Evolutionary conservation across 2,329 filamentous ascomycete genomes (phyloP).

Genomic region (Cladorrhinum sp.): DNA sequence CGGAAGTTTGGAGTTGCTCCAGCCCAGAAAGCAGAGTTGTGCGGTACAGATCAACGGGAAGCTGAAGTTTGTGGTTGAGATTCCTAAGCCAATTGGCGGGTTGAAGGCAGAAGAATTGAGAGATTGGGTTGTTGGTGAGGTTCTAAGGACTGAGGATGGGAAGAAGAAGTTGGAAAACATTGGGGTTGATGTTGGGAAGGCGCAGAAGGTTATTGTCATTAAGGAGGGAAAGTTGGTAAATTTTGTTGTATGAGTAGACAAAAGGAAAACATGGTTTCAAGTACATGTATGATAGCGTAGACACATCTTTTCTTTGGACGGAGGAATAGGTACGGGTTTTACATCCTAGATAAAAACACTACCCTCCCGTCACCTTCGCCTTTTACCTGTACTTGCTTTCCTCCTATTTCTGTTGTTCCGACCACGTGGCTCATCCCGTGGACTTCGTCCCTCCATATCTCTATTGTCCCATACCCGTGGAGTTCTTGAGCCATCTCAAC

Average conservation of each 20-base stretch:
- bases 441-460: slow-evolving; percentile 66
- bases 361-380: slow-evolving; percentile 49
- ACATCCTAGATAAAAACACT: slow-evolving; percentile 32
- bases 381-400: slow-evolving; percentile 36
- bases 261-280: background rate
- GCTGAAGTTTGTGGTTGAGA: slow-evolving; percentile 63
- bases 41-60: slow-evolving; percentile 82
- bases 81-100: slow-evolving; percentile 49
- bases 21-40: slow-evolving; percentile 51
- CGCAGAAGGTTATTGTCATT: slow-evolving; percentile 66
- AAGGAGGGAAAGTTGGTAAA: slow-evolving; percentile 68
- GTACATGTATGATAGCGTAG: background rate
- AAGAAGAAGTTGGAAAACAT: slow-evolving; percentile 51
- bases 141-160: slow-evolving; percentile 61
- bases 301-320: background rate
- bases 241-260: slow-evolving; percentile 51
- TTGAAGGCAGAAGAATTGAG: slow-evolving; percentile 46
- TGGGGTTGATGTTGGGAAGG: slow-evolving; percentile 44
- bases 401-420: slow-evolving; percentile 17
- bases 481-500: slow-evolving; percentile 41
- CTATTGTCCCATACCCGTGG: slow-evolving; percentile 38
- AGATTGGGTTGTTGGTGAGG: slow-evolving; percentile 59
- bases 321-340: background rate
- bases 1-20: slow-evolving; percentile 48
- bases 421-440: slow-evolving; percentile 27